Evolutionary conservation across 345 rosid genomes (phyloP).

Genomic region (Eucalyptus urophylla): DNA sequence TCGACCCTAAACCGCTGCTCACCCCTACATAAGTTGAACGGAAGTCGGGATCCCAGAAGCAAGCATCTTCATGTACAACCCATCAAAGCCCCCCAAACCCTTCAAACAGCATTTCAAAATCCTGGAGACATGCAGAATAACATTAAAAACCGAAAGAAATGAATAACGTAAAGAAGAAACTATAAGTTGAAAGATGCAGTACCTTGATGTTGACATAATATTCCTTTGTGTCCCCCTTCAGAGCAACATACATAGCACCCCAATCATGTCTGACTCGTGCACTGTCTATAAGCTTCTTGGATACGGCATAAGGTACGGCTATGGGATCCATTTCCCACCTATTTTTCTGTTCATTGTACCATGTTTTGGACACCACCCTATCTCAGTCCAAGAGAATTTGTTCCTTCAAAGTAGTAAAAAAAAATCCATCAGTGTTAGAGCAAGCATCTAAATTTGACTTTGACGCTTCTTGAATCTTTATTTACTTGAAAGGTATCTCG

Average conservation of each 20-base stretch:
- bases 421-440: not conserved
- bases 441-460: too few relatives aligned
- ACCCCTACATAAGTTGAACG: constrained; percentile 81
- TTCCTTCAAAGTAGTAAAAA: too few relatives aligned
- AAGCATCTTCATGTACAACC: constrained; percentile 51
- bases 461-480: too few relatives aligned
- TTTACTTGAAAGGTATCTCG: too few relatives aligned
- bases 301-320: too few relatives aligned
- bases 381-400: constrained; percentile 19
- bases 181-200: not conserved
- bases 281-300: too few relatives aligned
- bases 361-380: constrained; percentile 69
- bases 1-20: too few relatives aligned
- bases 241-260: constrained; percentile 1
- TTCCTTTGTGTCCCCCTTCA: too few relatives aligned
- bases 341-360: too few relatives aligned
- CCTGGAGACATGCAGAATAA: constrained; percentile 19
- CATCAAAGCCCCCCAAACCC: constrained; percentile 87
- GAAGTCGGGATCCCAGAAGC: constrained; percentile 69
- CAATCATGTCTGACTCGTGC: too few relatives aligned
- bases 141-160: not conserved
- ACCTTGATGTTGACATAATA: constrained; percentile 34
- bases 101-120: constrained; percentile 71
- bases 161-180: not conserved
- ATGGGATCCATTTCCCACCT: too few relatives aligned